A percentile compares a stretch with the other conserved stretches of the same genome.
Conservation (phyloP, 208 protist species). For the Acanthamoeba lenticulata region DNA sequence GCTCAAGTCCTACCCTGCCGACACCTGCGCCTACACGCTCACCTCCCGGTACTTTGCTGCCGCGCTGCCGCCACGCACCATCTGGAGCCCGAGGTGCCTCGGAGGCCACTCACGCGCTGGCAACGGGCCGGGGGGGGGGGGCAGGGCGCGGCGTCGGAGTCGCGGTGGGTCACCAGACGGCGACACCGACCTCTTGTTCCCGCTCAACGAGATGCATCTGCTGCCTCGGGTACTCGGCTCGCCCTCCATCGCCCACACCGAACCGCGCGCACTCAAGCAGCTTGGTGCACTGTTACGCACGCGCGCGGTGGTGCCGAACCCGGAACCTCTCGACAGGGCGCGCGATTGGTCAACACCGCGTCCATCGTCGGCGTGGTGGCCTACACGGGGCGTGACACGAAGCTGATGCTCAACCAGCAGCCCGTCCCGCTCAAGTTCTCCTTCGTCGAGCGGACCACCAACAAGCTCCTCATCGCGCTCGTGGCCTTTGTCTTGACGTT, state of each 20-base stretch:
- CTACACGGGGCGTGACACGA: neutral
- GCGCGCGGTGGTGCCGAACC: too few species aligned
- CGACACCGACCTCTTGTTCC: neutral
- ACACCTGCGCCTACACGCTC: neutral
- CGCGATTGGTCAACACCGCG: neutral
- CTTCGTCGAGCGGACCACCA: neutral
- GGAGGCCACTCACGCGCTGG: neutral
- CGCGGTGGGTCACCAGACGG: neutral
- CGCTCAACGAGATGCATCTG: neutral
- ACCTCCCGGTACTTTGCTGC: neutral
- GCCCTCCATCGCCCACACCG: too few species aligned
- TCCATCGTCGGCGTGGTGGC: neutral
- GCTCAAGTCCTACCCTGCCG: neutral
- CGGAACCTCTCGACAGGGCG: too few species aligned
- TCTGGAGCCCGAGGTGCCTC: too few species aligned
- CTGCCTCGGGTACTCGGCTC: constrained; percentile 2
- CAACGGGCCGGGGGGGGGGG: too few species aligned
- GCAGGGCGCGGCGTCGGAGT: too few species aligned
- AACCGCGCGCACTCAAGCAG: too few species aligned
- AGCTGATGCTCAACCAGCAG: constrained; percentile 21
- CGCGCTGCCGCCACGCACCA: neutral
- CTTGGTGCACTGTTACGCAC: too few species aligned
- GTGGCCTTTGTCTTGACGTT: neutral
- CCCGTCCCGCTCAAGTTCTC: neutral
- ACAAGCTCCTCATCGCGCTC: neutral